Percentiles rank a stretch among this genome's conserved stretches.
Evolutionary conservation across 495 filamentous ascomycete genomes (phyloP).

Genomic region (Barbatosphaeria neglecta): DNA sequence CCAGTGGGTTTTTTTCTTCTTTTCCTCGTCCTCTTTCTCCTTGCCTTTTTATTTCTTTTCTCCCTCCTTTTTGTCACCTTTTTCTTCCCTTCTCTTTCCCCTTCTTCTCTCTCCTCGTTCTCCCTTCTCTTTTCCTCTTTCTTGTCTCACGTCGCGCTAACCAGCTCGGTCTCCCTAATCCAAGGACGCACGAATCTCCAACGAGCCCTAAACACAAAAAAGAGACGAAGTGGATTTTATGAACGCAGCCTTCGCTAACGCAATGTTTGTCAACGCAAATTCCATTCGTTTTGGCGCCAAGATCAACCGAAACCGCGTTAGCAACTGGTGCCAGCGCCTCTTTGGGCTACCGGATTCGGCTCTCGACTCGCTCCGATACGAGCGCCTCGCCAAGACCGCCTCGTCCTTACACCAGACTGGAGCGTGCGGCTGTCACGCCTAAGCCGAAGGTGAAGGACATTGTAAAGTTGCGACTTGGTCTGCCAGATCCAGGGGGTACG

Average conservation of each 20-base stretch:
- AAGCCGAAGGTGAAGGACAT: not conserved
- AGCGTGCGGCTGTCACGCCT: not conserved
- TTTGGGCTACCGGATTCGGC: not conserved
- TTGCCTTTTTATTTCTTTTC: too few species aligned
- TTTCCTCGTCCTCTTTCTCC: too few species aligned
- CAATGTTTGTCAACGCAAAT: too few species aligned
- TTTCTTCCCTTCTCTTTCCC: too few species aligned
- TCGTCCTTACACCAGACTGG: not conserved
- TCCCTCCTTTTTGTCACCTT: too few species aligned
- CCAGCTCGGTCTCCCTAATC: not conserved
- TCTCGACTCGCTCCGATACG: not conserved
- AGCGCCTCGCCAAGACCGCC: constrained; percentile 1
- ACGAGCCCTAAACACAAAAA: too few species aligned
- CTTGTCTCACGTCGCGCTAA: too few species aligned
- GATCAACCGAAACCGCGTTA: not conserved
- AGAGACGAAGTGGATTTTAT: too few species aligned
- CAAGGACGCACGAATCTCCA: not conserved
- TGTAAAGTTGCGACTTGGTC: not conserved
- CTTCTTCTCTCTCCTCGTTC: too few species aligned
- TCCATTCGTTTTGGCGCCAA: not conserved
- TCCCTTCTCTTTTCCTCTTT: too few species aligned
- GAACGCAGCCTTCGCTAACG: too few species aligned
- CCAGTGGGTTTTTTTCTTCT: too few species aligned
- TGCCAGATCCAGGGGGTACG: not conserved
- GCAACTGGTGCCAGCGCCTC: not conserved